These are phyloP conservation scores for Fraxinus floribunda DNA, from an alignment of 305 asterid species.

Conservation along the genomic window DNA sequence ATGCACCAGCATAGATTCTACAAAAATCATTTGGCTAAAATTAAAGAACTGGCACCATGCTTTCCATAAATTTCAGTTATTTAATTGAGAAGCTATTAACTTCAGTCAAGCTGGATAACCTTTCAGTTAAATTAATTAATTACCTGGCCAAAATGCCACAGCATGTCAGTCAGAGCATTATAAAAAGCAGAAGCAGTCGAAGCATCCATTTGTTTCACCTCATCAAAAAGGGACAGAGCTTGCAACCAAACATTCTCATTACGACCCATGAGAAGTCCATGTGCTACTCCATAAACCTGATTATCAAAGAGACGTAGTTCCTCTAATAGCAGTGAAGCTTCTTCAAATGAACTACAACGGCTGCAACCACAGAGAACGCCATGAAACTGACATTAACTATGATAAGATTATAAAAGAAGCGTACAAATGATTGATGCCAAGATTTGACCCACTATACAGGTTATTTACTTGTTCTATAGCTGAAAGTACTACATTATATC, in stretches of 20 bases:
- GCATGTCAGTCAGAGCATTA: constrained; percentile 93
- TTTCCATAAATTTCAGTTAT: background rate
- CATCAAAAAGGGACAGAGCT: constrained; percentile 79
- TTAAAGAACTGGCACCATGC: background rate
- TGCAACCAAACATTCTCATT: constrained; percentile 64
- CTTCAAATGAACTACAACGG: constrained; percentile 81
- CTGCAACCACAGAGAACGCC: constrained; percentile 47
- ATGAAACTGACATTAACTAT: constrained; percentile 2
- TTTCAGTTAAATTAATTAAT: constrained; percentile 4
- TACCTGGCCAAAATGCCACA: constrained; percentile 99
- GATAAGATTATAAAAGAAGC: constrained; percentile 3
- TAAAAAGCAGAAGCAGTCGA: constrained; percentile 92
- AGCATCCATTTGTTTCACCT: constrained; percentile 86
- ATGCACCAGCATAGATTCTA: background rate
- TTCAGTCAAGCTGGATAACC: background rate
- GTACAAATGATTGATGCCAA: constrained; percentile 7
- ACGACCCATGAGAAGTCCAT: constrained; percentile 87
- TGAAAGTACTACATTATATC: background rate
- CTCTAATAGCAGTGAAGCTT: constrained; percentile 83
- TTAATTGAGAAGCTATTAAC: background rate
- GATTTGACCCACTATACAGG: background rate
- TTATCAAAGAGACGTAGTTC: constrained; percentile 78
- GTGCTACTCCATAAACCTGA: constrained; percentile 91
- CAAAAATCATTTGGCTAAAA: background rate
- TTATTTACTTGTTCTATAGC: background rate